Percentiles rank a stretch among this genome's conserved stretches.
Evolutionary conservation across 2,329 filamentous ascomycete species (phyloP).

Genomic region (Lasiodiplodia gonubiensis): DNA sequence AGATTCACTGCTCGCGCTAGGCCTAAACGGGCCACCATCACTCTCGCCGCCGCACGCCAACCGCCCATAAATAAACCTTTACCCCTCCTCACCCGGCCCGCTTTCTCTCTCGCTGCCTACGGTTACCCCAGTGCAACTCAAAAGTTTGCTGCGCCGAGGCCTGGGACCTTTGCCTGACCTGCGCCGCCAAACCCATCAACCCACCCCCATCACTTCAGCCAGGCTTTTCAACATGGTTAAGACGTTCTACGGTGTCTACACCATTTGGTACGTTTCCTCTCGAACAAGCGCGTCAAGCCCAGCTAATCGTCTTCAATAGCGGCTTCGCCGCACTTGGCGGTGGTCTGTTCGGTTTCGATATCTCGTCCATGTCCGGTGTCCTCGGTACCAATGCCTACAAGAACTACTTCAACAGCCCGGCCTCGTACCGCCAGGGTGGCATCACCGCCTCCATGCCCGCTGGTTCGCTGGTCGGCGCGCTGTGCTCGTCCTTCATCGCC

Average conservation of each 20-base stretch:
- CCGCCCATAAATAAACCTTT: constrained; percentile 21
- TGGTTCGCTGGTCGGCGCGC: constrained; percentile 45
- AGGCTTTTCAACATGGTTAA: constrained; percentile 9
- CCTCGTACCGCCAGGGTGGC: constrained; percentile 32
- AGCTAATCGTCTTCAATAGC: not conserved
- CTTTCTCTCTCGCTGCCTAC: not conserved
- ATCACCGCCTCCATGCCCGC: constrained; percentile 49
- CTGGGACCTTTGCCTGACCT: not conserved
- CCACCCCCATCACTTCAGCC: not conserved
- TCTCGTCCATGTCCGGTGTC: constrained; percentile 61
- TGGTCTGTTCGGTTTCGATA: constrained; percentile 59
- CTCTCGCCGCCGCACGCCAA: not conserved
- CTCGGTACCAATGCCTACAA: constrained; percentile 49
- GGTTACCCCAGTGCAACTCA: constrained; percentile 7
- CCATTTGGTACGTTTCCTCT: constrained; percentile 62
- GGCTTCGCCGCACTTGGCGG: constrained; percentile 10
- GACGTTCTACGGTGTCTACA: constrained; percentile 54
- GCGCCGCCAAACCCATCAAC: not conserved
- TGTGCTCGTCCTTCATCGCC: constrained; percentile 45
- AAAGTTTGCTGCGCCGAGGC: constrained; percentile 2
- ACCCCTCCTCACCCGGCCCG: constrained; percentile 1
- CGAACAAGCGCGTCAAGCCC: constrained; percentile 44
- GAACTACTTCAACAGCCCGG: constrained; percentile 32
- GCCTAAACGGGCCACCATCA: not conserved
- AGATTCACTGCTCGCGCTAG: not conserved